Conservation (phyloP, 2,329 filamentous ascomycete species). For the Colletotrichum coccodes region DNA sequence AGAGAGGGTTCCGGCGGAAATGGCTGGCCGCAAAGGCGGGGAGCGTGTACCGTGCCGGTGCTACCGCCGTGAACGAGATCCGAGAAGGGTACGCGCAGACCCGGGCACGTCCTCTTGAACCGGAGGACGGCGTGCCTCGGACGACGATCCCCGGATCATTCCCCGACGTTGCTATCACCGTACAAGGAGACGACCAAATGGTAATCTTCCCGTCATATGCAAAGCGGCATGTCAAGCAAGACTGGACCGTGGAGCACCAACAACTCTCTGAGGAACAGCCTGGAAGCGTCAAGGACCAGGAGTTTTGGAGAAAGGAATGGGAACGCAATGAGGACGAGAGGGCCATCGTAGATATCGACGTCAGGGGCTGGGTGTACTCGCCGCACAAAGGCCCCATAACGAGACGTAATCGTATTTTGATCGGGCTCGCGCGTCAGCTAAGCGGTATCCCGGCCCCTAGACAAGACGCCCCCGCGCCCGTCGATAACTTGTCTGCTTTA, state of each 20-base stretch:
- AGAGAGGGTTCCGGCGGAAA: slow-evolving; percentile 78
- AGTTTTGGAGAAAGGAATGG: slow-evolving; percentile 84
- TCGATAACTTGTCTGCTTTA: slow-evolving; percentile 35
- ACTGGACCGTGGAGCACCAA: slow-evolving; percentile 43
- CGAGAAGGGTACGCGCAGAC: slow-evolving; percentile 69
- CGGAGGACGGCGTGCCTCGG: slow-evolving; percentile 42
- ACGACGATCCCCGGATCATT: slow-evolving; percentile 78
- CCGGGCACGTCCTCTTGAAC: slow-evolving; percentile 49
- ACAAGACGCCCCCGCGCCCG: slow-evolving; percentile 38
- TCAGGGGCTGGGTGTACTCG: slow-evolving; percentile 93
- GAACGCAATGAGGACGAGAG: slow-evolving; percentile 82
- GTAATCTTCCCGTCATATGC: slow-evolving; percentile 96
- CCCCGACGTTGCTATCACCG: slow-evolving; percentile 83
- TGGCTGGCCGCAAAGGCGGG: slow-evolving; percentile 77
- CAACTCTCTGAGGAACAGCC: slow-evolving; percentile 47
- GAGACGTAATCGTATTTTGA: slow-evolving; percentile 85
- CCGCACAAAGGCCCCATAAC: slow-evolving; percentile 87
- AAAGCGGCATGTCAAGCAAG: slow-evolving; percentile 71
- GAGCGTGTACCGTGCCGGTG: slow-evolving; percentile 65
- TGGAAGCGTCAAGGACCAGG: slow-evolving; percentile 66
- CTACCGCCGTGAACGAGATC: slow-evolving; percentile 67
- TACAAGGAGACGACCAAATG: slow-evolving; percentile 88
- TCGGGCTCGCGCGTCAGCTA: slow-evolving; percentile 86
- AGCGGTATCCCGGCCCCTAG: slow-evolving; percentile 84
- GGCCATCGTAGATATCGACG: slow-evolving; percentile 91